Conservation (phyloP, 352 stramenopile genomes). For the Phytophthora litchii region DNA sequence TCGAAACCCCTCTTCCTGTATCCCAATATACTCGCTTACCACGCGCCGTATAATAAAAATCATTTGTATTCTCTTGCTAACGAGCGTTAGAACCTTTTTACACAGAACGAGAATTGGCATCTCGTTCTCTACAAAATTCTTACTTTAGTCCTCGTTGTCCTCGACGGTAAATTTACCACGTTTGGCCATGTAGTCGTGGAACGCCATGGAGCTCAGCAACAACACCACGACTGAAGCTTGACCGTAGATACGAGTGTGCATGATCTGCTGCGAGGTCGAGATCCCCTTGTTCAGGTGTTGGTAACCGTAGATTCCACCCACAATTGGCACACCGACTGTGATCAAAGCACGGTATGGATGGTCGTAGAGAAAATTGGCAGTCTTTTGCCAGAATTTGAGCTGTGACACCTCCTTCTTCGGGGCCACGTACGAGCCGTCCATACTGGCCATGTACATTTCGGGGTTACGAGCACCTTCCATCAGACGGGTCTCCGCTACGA, state of each 20-base stretch:
- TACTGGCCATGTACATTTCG: conserved; percentile 65
- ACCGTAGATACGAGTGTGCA: conserved; percentile 88
- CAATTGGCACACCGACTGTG: conserved; percentile 58
- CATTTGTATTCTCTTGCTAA: conserved; percentile 23
- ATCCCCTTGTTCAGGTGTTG: conserved; percentile 78
- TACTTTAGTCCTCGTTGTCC: conserved; percentile 32
- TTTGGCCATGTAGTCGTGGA: conserved; percentile 86
- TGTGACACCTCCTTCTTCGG: conserved; percentile 34
- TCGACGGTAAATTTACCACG: conserved; percentile 67
- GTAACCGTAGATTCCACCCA: conserved; percentile 74
- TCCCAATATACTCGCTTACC: not conserved
- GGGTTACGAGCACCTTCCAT: conserved; percentile 73
- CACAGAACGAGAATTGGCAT: not conserved
- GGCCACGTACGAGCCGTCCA: conserved; percentile 57
- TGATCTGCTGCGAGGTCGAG: conserved; percentile 82
- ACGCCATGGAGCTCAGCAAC: conserved; percentile 80
- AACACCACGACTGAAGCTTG: conserved; percentile 71
- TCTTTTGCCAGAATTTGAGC: conserved; percentile 64
- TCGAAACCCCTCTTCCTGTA: conserved; percentile 21
- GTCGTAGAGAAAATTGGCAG: conserved; percentile 83
- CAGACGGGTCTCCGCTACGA: conserved; percentile 69
- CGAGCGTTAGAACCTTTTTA: conserved; percentile 1
- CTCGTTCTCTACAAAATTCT: conserved; percentile 12
- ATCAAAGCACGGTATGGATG: conserved; percentile 73
- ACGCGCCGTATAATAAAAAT: conserved; percentile 27